Percentiles rank a stretch among this genome's conserved stretches.
Conservation (phyloP, 805 yeast species). For the Metschnikowia chrysomelidarum region DNA sequence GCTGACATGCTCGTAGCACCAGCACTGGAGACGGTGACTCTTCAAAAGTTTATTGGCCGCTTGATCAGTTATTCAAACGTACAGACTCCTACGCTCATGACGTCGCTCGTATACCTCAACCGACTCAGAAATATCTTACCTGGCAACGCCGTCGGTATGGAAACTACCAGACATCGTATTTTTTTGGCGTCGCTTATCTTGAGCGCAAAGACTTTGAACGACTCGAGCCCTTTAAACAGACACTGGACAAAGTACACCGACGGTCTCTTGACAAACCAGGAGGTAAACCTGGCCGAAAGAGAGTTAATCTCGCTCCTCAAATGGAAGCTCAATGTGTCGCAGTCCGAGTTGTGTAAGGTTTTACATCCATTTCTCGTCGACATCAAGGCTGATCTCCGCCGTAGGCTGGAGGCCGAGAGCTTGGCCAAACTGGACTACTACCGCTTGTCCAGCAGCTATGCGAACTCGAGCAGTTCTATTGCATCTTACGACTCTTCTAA, state of each 20-base stretch:
- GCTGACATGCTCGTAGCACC: constrained; percentile 25
- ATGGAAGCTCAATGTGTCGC: constrained; percentile 77
- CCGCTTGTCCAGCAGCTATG: constrained; percentile 19
- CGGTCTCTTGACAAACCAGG: constrained; percentile 72
- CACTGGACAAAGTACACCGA: constrained; percentile 95
- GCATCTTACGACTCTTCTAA: constrained; percentile 16
- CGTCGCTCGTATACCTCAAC: constrained; percentile 79
- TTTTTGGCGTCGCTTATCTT: constrained; percentile 85
- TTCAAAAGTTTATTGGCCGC: constrained; percentile 65
- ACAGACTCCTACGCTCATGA: constrained; percentile 93
- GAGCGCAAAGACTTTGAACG: constrained; percentile 91
- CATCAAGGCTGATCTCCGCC: constrained; percentile 46
- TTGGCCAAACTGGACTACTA: constrained; percentile 18
- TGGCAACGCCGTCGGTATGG: constrained; percentile 86
- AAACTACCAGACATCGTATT: constrained; percentile 88
- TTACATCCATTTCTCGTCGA: constrained; percentile 75
- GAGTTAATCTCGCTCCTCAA: constrained; percentile 79
- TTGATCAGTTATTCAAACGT: constrained; percentile 83
- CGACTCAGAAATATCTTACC: constrained; percentile 79
- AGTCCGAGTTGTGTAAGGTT: constrained; percentile 65
- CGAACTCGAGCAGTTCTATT: constrained; percentile 16
- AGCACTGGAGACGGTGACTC: constrained; percentile 25
- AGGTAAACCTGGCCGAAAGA: constrained; percentile 88
- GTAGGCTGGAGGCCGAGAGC: constrained; percentile 14
- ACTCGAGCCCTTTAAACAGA: constrained; percentile 90